Evolutionary conservation across 495 filamentous ascomycete genomes (phyloP), one percentile per base, ranked within the genome.

Genomic region (Thermothielavioides terrestris): DNA sequence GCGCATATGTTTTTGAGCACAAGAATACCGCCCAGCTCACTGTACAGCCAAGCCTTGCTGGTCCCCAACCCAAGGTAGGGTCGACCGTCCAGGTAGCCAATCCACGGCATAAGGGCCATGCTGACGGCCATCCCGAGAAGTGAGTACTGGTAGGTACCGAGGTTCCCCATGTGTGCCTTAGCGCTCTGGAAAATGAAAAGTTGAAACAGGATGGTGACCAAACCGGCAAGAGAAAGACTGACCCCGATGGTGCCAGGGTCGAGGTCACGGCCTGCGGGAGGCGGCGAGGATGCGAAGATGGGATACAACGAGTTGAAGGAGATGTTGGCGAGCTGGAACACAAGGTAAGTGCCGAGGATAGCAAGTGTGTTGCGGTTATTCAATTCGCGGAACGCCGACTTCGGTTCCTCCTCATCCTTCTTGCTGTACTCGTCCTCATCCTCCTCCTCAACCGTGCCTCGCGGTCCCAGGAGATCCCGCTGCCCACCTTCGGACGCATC

Each of bases 221-320:
- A 61, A 1, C 92, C 89, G 3, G 90, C 84, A 57, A 96, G 85
- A 0, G 88, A 89, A 34, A 97, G 73, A 0, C 86, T 84, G 2
- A 96, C 70, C 0, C 92, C 92, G 32, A 98, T 94, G 35, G 85
- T 86, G 32, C 80, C 75, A 0, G 94, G 86, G 0, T 77, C 79
- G 0, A 96, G 75, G 0, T 75, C 68, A 32, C 94, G 81, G 17
- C 92, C 92, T 0, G 78, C 80, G 0, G 92, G 92, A 0, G 80
- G 77, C 4, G 72, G 60, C 1, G 83, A 80, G 45, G 88, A 82
- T 7, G 80, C 84, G 57, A 96, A 98, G 39, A 97, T 91, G 1
- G 92, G 88, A 57, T 94, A 96, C 1, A 96, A 72, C 18, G 86
- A 86, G 60, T 89, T 92, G 74, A 88, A 95, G 10, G 87, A 82